phyloP scores from a whole-genome alignment of 805 yeast species.

The Candida odintsovae region DNA sequence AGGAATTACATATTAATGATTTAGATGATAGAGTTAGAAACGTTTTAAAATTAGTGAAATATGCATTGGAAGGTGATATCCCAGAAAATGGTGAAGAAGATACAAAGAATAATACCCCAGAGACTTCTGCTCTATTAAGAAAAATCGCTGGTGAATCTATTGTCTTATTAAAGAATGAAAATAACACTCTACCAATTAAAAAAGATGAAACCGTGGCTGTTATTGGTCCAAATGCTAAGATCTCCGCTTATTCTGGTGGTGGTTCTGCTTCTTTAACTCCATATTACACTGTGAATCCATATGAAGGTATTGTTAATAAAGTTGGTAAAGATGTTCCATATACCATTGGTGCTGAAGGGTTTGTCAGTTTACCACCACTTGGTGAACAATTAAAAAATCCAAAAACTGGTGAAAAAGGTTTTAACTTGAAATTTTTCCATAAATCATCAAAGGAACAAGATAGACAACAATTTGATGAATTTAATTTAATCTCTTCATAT shows the following conservation, averaged over 20 bases:
- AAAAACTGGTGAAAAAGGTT: constrained; percentile 20
- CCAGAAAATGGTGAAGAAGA: constrained; percentile 34
- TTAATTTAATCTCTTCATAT: constrained; percentile 17
- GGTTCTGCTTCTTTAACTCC: constrained; percentile 51
- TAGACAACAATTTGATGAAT: constrained; percentile 25
- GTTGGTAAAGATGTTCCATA: constrained; percentile 17
- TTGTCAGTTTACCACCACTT: constrained; percentile 27
- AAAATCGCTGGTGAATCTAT: constrained; percentile 42
- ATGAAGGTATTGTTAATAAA: constrained; percentile 35
- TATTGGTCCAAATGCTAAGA: constrained; percentile 55
- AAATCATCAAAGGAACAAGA: constrained; percentile 14
- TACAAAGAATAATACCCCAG: constrained; percentile 36
- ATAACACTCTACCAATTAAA: constrained; percentile 39
- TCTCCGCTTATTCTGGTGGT: constrained; percentile 49
- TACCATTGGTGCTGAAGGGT: constrained; percentile 31
- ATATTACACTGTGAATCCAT: constrained; percentile 42
- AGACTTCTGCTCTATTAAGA: constrained; percentile 33
- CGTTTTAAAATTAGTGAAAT: constrained; percentile 43
- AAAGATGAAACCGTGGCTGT: constrained; percentile 39
- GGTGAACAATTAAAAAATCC: constrained; percentile 11
- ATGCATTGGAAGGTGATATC: constrained; percentile 35
- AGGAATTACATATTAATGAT: constrained; percentile 33
- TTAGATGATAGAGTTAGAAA: constrained; percentile 44
- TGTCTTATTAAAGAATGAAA: constrained; percentile 52
- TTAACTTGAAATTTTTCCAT: constrained; percentile 12